Percentiles rank a stretch among this genome's conserved stretches.
Evolutionary conservation across 2,329 filamentous ascomycete genomes (phyloP).

Genomic region (Cylindrodendrum hubeiense): DNA sequence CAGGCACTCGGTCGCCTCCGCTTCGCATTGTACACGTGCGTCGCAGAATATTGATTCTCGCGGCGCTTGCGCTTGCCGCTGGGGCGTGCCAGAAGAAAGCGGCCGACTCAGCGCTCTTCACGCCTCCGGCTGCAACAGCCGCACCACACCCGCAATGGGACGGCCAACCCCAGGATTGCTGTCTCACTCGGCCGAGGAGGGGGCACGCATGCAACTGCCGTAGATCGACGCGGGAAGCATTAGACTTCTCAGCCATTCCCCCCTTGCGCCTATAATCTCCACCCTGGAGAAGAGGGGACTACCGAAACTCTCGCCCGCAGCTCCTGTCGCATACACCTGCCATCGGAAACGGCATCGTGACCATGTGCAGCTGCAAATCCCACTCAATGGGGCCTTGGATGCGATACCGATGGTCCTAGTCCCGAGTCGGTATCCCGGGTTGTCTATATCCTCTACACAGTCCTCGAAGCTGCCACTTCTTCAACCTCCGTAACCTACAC

Average conservation of each 20-base stretch:
- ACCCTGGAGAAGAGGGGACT: neutral
- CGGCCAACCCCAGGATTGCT: neutral
- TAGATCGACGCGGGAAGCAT: neutral
- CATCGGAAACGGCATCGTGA: neutral
- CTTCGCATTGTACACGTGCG: neutral
- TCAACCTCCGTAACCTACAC: neutral
- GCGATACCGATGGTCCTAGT: neutral
- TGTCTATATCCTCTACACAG: constrained; percentile 9
- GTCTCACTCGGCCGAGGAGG: neutral
- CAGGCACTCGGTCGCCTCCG: constrained; percentile 28
- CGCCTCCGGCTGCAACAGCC: constrained; percentile 19
- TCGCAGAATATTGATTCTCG: neutral
- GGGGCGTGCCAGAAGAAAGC: neutral
- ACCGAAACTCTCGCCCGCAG: constrained; percentile 12
- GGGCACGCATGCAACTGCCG: constrained; percentile 17
- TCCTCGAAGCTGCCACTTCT: neutral
- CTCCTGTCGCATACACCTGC: constrained; percentile 33
- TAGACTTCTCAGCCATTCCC: neutral
- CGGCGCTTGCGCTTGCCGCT: constrained; percentile 31
- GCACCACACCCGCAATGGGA: neutral
- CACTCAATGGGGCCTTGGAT: neutral
- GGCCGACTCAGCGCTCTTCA: neutral
- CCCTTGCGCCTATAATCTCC: constrained; percentile 35
- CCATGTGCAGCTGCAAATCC: constrained; percentile 14
- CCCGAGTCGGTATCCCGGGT: constrained; percentile 3